Conservation (phyloP, 345 rosid genomes). For the Gossypium raimondii region DNA sequence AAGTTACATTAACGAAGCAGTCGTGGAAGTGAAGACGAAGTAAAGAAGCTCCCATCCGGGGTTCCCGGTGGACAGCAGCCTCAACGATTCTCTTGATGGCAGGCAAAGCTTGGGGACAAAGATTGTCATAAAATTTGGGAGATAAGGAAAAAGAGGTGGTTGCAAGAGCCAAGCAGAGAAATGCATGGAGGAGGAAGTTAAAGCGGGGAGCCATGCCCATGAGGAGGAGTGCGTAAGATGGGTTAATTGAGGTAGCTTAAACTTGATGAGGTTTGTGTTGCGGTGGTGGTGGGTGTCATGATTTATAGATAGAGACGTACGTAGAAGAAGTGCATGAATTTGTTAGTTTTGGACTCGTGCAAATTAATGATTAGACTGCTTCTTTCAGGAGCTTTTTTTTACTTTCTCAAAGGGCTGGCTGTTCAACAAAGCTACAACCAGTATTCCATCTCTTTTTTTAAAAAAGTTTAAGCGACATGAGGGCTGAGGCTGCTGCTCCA, state of each 20-base stretch:
- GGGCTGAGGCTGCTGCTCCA: too few relatives aligned
- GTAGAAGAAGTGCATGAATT: not conserved
- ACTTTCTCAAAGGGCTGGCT: not conserved
- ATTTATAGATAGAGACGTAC: not conserved
- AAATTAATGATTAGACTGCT: not conserved
- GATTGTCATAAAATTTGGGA: too few relatives aligned
- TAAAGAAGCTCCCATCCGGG: too few relatives aligned
- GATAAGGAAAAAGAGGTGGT: slow-evolving; percentile 1
- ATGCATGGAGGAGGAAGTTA: slow-evolving; percentile 3
- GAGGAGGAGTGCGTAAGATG: not conserved
- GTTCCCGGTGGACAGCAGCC: too few relatives aligned
- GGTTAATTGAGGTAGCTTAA: not conserved
- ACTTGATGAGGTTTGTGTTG: not conserved
- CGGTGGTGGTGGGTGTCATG: not conserved
- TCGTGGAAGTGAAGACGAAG: too few relatives aligned
- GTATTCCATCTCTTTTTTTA: too few relatives aligned
- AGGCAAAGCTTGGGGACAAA: too few relatives aligned
- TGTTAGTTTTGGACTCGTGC: too few relatives aligned
- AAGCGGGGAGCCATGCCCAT: slow-evolving; percentile 20
- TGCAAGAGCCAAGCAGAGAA: slow-evolving; percentile 19
- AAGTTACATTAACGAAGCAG: too few relatives aligned
- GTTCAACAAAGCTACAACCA: not conserved
- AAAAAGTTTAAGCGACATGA: not conserved
- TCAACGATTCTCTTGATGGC: too few relatives aligned
- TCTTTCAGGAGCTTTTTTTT: not conserved